These are phyloP conservation scores for Millerago galiae DNA, from an alignment of 805 yeast genomes.

Conservation along the genomic window DNA sequence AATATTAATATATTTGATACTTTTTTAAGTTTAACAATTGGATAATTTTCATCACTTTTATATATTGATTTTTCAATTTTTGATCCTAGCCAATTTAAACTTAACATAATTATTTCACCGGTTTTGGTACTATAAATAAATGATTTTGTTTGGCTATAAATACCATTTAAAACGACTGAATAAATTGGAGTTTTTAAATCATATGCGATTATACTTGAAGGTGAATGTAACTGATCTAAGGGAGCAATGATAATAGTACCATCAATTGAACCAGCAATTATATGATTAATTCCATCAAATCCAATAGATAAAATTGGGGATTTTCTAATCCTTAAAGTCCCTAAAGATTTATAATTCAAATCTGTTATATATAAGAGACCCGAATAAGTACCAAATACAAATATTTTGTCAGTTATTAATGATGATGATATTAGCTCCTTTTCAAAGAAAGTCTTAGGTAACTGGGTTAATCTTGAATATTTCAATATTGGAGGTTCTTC, in stretches of 20 bases:
- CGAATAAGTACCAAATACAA: slow-evolving; percentile 84
- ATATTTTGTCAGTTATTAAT: slow-evolving; percentile 48
- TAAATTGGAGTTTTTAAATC: slow-evolving; percentile 88
- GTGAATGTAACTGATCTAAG: slow-evolving; percentile 25
- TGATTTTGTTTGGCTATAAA: slow-evolving; percentile 52
- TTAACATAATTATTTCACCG: slow-evolving; percentile 71
- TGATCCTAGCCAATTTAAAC: slow-evolving; percentile 82
- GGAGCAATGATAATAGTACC: slow-evolving; percentile 87
- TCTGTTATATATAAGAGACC: slow-evolving; percentile 69
- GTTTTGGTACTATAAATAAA: slow-evolving; percentile 88
- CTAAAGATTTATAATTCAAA: slow-evolving; percentile 50
- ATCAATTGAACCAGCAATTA: slow-evolving; percentile 90
- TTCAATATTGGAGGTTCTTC: slow-evolving; percentile 67
- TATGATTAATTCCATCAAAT: slow-evolving; percentile 60
- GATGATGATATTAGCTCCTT: slow-evolving; percentile 77
- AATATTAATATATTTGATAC: slow-evolving; percentile 66
- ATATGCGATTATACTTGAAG: slow-evolving; percentile 41
- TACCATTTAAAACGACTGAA: slow-evolving; percentile 73
- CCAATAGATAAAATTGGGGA: slow-evolving; percentile 75
- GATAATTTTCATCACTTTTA: slow-evolving; percentile 46
- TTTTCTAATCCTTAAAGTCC: slow-evolving; percentile 78
- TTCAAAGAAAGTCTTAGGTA: slow-evolving; percentile 66
- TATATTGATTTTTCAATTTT: slow-evolving; percentile 60
- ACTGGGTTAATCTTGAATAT: slow-evolving; percentile 59
- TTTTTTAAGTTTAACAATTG: slow-evolving; percentile 62